Conservation (phyloP, 352 stramenopile species). For the Thalassiosira exigua region DNA sequence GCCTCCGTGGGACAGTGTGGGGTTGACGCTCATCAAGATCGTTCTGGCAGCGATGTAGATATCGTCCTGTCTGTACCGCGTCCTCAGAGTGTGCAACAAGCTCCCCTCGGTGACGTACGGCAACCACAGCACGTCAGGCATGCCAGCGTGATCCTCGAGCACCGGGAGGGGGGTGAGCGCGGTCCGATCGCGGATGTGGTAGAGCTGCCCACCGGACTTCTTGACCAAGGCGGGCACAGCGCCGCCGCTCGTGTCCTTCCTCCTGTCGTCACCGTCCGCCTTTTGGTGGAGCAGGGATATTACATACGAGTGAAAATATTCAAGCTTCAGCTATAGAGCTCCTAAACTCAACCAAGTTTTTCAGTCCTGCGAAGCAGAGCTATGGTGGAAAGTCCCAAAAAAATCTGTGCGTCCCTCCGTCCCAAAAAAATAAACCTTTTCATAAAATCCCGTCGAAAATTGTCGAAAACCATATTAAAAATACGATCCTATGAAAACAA, state of each 20-base stretch:
- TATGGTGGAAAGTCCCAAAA: too few species aligned
- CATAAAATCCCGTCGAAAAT: too few species aligned
- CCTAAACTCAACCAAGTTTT: too few species aligned
- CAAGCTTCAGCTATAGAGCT: too few species aligned
- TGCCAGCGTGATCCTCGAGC: constrained; percentile 75
- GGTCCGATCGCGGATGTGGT: constrained; percentile 75
- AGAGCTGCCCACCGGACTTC: constrained; percentile 76
- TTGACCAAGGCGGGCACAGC: constrained; percentile 73
- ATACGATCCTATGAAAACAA: too few species aligned
- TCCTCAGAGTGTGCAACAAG: constrained; percentile 83
- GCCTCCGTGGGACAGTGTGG: too few species aligned
- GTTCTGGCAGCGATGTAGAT: constrained; percentile 86
- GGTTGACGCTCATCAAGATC: constrained; percentile 87
- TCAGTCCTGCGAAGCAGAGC: too few species aligned
- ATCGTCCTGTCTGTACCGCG: constrained; percentile 83
- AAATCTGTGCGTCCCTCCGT: too few species aligned
- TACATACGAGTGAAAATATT: too few species aligned
- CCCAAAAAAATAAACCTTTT: too few species aligned
- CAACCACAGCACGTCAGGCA: constrained; percentile 80
- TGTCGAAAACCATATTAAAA: too few species aligned
- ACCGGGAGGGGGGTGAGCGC: constrained; percentile 63
- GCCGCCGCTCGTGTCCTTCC: constrained; percentile 1
- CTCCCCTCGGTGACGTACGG: constrained; percentile 80
- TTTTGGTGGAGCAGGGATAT: too few species aligned
- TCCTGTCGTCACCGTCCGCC: constrained; percentile 19